These are phyloP conservation scores for Syzygium aromaticum DNA, from an alignment of 345 rosid genomes.

Conservation along the genomic window DNA sequence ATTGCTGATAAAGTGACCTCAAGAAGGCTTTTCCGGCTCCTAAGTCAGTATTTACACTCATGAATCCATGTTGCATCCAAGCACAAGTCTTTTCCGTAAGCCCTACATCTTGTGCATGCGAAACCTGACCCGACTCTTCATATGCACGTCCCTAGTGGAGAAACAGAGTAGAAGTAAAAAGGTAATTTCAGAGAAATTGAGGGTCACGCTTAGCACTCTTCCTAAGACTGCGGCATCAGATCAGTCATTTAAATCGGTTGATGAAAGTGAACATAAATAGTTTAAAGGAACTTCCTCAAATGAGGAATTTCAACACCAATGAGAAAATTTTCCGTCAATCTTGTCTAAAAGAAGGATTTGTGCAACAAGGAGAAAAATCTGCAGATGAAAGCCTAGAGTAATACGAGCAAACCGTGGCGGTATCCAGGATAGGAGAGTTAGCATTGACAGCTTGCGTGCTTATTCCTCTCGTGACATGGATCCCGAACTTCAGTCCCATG, in stretches of 20 bases:
- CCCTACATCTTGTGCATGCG: constrained; percentile 77
- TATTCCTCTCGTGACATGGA: constrained; percentile 90
- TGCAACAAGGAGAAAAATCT: background rate
- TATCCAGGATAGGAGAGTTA: constrained; percentile 62
- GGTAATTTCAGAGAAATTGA: background rate
- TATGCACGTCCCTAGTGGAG: constrained; percentile 53
- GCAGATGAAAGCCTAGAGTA: background rate
- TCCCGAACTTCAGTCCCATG: constrained; percentile 92
- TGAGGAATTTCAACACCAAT: background rate
- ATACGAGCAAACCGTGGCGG: constrained; percentile 26
- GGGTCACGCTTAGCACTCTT: background rate
- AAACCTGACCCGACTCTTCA: constrained; percentile 39
- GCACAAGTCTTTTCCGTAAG: constrained; percentile 71
- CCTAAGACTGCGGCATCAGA: background rate
- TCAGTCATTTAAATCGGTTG: background rate
- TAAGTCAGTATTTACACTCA: constrained; percentile 65
- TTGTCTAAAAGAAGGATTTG: background rate
- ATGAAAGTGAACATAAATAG: background rate
- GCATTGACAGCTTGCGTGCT: constrained; percentile 82
- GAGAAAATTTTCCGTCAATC: background rate
- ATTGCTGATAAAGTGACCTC: constrained; percentile 70
- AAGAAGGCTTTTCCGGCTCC: constrained; percentile 86
- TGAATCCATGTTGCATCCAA: constrained; percentile 86
- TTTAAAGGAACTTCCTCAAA: background rate
- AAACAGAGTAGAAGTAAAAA: constrained; percentile 1